Evolutionary conservation across 2,329 filamentous ascomycete genomes (phyloP).

Genomic region (Hypoxylon sp.): DNA sequence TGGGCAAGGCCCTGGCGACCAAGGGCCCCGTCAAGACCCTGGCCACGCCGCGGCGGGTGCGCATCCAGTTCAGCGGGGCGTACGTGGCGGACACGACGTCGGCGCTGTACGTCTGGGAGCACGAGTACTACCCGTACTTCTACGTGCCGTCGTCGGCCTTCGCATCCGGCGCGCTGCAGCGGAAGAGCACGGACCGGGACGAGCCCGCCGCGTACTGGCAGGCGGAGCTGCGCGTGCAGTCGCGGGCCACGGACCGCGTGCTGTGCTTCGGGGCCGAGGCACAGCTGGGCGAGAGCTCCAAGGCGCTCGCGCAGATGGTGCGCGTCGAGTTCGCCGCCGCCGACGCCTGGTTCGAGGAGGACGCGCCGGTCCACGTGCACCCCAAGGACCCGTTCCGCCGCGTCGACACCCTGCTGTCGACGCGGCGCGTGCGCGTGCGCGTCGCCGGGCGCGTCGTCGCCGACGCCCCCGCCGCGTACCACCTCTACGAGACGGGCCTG

Average conservation of each 20-base stretch:
- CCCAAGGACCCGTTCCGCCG: conserved; percentile 74
- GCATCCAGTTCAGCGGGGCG: conserved; percentile 42
- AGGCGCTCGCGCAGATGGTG: conserved; percentile 37
- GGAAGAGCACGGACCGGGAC: conserved; percentile 1
- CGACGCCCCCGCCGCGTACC: conserved; percentile 57
- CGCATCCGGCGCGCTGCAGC: conserved; percentile 11
- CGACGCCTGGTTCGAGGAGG: conserved; percentile 62
- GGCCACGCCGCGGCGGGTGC: conserved; percentile 44
- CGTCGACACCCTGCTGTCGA: conserved; percentile 66
- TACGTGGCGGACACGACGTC: conserved; percentile 47
- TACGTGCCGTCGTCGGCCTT: conserved; percentile 44
- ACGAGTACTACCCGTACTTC: conserved; percentile 46
- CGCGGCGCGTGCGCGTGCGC: conserved; percentile 58
- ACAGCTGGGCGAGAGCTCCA: conserved; percentile 14
- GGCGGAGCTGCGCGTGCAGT: conserved; percentile 29
- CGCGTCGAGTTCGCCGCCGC: conserved; percentile 38
- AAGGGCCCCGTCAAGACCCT: conserved; percentile 46
- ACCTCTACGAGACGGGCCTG: conserved; percentile 68
- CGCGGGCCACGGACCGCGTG: conserved; percentile 35
- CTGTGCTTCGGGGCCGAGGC: conserved; percentile 35
- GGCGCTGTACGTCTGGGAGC: conserved; percentile 50
- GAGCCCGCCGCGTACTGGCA: conserved; percentile 31
- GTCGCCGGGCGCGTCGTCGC: conserved; percentile 49
- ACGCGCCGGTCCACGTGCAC: conserved; percentile 65
- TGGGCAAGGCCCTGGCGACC: conserved; percentile 37